phyloP scores from a whole-genome alignment of 345 rosid species.

The Moricandia arvensis region DNA sequence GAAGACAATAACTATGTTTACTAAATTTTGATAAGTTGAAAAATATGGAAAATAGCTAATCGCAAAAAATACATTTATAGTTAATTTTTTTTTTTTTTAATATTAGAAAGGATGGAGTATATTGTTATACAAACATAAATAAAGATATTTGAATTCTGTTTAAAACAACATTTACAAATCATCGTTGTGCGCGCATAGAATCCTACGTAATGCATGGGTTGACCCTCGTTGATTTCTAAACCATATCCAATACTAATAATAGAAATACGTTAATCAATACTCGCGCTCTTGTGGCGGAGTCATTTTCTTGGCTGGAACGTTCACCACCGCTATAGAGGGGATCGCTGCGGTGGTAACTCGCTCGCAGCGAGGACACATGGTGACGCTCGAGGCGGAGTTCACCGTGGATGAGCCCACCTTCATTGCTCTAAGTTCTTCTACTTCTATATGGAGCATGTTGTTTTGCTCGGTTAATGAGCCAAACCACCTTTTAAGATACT shows the following conservation, averaged over 20 bases:
- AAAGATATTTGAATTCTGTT: neutral
- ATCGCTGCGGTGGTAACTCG: conserved; percentile 59
- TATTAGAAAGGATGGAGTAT: too few relatives aligned
- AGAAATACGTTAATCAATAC: neutral
- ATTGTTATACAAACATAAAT: neutral
- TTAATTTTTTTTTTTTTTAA: too few relatives aligned
- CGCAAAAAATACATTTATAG: too few relatives aligned
- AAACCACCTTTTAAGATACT: conserved; percentile 88
- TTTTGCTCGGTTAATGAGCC: conserved; percentile 89
- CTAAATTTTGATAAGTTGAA: too few relatives aligned
- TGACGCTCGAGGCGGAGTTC: conserved; percentile 62
- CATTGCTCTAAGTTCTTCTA: conserved; percentile 87
- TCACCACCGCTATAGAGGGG: conserved; percentile 15
- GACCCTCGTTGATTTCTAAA: conserved; percentile 7
- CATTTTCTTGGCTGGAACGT: conserved; percentile 15
- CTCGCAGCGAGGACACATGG: conserved; percentile 95
- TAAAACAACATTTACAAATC: conserved; percentile 21
- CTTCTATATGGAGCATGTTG: conserved; percentile 83
- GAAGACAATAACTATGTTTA: too few relatives aligned
- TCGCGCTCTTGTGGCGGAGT: conserved; percentile 15
- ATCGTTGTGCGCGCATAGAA: neutral
- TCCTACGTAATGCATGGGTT: conserved; percentile 1
- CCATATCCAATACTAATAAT: conserved; percentile 8
- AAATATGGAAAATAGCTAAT: too few relatives aligned
- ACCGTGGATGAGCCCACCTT: conserved; percentile 67